These are phyloP conservation scores for Aspergillus bertholletiae DNA, from an alignment of 495 filamentous ascomycete species.

Conservation along the genomic window DNA sequence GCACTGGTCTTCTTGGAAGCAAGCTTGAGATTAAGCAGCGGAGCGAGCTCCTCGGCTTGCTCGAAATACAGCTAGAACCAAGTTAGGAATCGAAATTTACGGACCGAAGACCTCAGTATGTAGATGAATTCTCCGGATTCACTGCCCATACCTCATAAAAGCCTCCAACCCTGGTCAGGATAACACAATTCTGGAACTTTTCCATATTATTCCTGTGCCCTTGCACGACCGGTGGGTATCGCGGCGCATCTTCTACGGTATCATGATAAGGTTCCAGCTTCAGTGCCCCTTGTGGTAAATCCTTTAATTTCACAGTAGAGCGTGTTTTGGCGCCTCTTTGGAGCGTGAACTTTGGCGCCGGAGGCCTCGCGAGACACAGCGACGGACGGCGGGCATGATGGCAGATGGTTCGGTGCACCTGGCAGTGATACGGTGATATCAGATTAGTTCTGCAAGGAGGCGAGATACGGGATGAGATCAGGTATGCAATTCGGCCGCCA, in stretches of 20 bases:
- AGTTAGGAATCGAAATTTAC: conserved; percentile 8
- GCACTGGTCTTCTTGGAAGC: conserved; percentile 72
- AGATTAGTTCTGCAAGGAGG: neutral
- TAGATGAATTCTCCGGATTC: neutral
- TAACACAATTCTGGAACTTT: conserved; percentile 81
- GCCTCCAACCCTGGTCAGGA: conserved; percentile 85
- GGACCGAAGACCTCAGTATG: neutral
- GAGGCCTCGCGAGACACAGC: conserved; percentile 16
- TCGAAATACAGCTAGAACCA: conserved; percentile 73
- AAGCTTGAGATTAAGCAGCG: conserved; percentile 83
- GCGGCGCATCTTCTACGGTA: conserved; percentile 48
- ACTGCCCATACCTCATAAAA: conserved; percentile 73
- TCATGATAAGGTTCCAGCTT: conserved; percentile 45
- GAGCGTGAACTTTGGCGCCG: conserved; percentile 7
- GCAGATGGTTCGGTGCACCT: conserved; percentile 28
- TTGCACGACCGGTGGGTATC: conserved; percentile 83
- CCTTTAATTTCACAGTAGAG: conserved; percentile 55
- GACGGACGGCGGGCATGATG: conserved; percentile 30
- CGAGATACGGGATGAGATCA: conserved; percentile 5
- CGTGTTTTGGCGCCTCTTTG: conserved; percentile 48
- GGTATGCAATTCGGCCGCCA: conserved; percentile 16
- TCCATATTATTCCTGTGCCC: conserved; percentile 89
- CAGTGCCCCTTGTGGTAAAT: conserved; percentile 61
- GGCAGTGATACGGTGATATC: conserved; percentile 13
- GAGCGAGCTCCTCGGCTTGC: conserved; percentile 84